phyloP scores from a whole-genome alignment of 345 rosid genomes.

The Eutrema yunnanense region DNA sequence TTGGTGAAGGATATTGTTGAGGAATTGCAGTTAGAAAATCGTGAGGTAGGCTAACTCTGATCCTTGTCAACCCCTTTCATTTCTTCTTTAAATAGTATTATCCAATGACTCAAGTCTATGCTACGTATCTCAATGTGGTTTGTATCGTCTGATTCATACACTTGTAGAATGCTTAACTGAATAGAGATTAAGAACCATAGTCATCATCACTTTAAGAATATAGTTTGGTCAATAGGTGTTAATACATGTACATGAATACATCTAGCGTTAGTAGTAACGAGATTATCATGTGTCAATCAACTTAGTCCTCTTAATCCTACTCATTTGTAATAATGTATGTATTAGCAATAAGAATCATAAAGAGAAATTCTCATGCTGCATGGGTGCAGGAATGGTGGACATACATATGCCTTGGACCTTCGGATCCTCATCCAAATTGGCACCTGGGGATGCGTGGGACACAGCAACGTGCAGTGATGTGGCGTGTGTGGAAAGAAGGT shows the following conservation, averaged over 20 bases:
- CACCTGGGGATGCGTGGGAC: conserved; percentile 98
- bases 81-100: conserved; percentile 5
- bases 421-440: conserved; percentile 99
- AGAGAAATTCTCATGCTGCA: background rate
- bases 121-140: background rate
- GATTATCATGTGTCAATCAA: too few relatives aligned
- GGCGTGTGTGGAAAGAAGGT: conserved; percentile 99
- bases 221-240: background rate
- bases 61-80: background rate
- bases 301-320: background rate
- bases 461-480: conserved; percentile 95
- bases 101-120: background rate
- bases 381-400: conserved; percentile 93
- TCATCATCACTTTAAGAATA: background rate
- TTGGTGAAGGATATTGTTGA: conserved; percentile 77
- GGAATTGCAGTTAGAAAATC: conserved; percentile 62
- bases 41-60: conserved; percentile 58
- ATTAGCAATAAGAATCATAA: background rate
- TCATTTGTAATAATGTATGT: background rate
- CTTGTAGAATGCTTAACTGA: background rate
- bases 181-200: background rate
- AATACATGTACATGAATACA: background rate
- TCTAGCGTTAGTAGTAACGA: too few relatives aligned
- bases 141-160: background rate
- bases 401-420: conserved; percentile 93